Evolutionary conservation across 768 basidiomycete genomes (phyloP), one percentile per base, ranked within the genome.

Genomic region (Pholiota conissans): DNA sequence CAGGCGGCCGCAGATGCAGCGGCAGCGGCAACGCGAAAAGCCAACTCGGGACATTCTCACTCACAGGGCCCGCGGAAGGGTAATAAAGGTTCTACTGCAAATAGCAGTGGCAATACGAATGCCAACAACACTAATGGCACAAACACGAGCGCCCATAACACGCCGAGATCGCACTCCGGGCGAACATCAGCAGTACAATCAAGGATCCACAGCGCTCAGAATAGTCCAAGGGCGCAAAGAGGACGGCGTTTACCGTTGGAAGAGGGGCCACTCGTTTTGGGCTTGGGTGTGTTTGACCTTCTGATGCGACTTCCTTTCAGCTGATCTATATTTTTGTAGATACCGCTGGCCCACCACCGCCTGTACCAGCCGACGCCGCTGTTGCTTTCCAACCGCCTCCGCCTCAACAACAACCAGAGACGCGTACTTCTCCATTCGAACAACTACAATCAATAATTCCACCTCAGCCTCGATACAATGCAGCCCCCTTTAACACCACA

Each of bases 201-300:
- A 18, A 58, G 73, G 34, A 68, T 71, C 11, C 80, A 76, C n/a
- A 79, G 74, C 73, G 66, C 42, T 65, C 63, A 66, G 70, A 49
- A 46, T n/a, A 54, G 53, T 24, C 53, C 53, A 13, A 18, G 47
- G n/a, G 27, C 45, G 3, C 34, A 47, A 20, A n/a, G 47, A 22
- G 55, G 35, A 35, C n/a, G 53, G 2, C 42, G 53, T 5, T 28
- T 54, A 11, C 53, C 53, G 7, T n/a, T 46, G 22, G 53, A 54
- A 42, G 53, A 54, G 20, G 30, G 53, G 10, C 18, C 26, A 22
- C 24, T 11, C 18, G 49, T 29, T 32, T 20, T 22, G 18, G 9
- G 9, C 24, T 14, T 18, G 34, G 11, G n/a, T 35, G 28, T 16
- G 14, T 34, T 16, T 50, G n/a, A 20, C 2, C 16, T 49, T 3